phyloP scores from a whole-genome alignment of 2,329 filamentous ascomycete genomes.

The Rutstroemia sp. region DNA sequence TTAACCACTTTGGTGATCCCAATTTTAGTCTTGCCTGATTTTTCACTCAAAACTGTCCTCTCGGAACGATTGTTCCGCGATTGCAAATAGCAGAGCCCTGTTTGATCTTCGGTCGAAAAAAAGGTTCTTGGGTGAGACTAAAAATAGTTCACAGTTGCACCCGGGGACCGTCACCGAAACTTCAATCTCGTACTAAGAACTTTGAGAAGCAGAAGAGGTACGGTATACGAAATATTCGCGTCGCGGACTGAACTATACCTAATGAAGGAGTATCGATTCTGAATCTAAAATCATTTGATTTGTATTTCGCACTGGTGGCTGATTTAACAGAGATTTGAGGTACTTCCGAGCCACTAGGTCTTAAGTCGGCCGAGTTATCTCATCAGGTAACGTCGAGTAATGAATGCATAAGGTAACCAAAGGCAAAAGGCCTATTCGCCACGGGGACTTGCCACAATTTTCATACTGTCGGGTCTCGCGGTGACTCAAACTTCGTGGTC shows the following conservation, averaged over 20 bases:
- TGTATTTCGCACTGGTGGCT: not conserved
- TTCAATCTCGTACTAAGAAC: not conserved
- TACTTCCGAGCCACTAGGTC: not conserved
- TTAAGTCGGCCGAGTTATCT: not conserved
- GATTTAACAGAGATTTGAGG: conserved; percentile 6
- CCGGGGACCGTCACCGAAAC: too few species aligned
- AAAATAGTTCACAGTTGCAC: not conserved
- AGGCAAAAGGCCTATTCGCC: not conserved
- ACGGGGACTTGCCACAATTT: conserved; percentile 2
- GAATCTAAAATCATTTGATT: conserved; percentile 1
- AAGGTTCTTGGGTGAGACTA: not conserved
- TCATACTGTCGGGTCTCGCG: conserved; percentile 4
- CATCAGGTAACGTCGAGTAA: not conserved
- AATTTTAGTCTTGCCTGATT: not conserved
- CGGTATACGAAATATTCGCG: not conserved
- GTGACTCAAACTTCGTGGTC: conserved; percentile 6
- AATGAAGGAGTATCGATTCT: not conserved
- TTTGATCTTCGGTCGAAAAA: conserved; percentile 4
- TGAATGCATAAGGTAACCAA: conserved; percentile 4
- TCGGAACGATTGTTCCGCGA: conserved; percentile 3
- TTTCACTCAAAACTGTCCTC: too few species aligned
- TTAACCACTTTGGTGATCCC: not conserved
- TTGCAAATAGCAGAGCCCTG: not conserved
- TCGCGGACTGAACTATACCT: not conserved
- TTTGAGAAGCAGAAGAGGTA: not conserved